Conservation (phyloP, 768 basidiomycete genomes). For the Leccinum ochraceum region DNA sequence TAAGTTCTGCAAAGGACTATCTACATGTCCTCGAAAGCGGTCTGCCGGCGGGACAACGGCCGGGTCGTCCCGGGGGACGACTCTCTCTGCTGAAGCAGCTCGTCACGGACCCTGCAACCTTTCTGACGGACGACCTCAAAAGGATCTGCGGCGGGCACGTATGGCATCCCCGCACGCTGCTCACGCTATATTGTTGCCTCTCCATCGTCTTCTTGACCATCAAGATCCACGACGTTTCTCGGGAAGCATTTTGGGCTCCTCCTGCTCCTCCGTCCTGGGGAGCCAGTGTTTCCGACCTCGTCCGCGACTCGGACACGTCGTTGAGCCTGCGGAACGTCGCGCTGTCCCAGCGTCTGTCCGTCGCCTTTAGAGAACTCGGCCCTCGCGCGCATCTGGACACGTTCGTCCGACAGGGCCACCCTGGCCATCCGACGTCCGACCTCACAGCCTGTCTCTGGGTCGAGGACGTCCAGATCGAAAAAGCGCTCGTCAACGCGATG, state of each 20-base stretch:
- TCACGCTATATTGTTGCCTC: slow-evolving; percentile 42
- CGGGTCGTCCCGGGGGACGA: slow-evolving; percentile 12
- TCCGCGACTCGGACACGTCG: background rate
- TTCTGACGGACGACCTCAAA: slow-evolving; percentile 29
- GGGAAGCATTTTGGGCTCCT: slow-evolving; percentile 3
- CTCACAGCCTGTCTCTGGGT: slow-evolving; percentile 56
- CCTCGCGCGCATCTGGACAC: slow-evolving; percentile 36
- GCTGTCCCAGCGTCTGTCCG: slow-evolving; percentile 35
- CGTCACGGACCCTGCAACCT: slow-evolving; percentile 21
- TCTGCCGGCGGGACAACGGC: slow-evolving; percentile 14
- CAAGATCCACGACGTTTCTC: slow-evolving; percentile 23
- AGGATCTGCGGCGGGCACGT: slow-evolving; percentile 25
- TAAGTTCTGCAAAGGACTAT: slow-evolving; percentile 13
- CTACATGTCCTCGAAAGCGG: slow-evolving; percentile 20
- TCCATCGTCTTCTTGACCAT: slow-evolving; percentile 41
- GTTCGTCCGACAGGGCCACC: slow-evolving; percentile 33
- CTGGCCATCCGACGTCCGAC: background rate
- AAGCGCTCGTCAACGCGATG: slow-evolving; percentile 37
- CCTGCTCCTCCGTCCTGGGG: background rate
- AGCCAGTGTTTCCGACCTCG: background rate
- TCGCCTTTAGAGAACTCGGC: slow-evolving; percentile 34
- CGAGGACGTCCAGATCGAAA: slow-evolving; percentile 36
- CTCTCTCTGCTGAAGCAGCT: slow-evolving; percentile 32
- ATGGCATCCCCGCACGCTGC: slow-evolving; percentile 34
- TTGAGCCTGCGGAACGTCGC: slow-evolving; percentile 29